Evolutionary conservation across 169 alveolate genomes (phyloP), one percentile per base, ranked within the genome.

Genomic region (Ophryocystis elektroscirrha): DNA sequence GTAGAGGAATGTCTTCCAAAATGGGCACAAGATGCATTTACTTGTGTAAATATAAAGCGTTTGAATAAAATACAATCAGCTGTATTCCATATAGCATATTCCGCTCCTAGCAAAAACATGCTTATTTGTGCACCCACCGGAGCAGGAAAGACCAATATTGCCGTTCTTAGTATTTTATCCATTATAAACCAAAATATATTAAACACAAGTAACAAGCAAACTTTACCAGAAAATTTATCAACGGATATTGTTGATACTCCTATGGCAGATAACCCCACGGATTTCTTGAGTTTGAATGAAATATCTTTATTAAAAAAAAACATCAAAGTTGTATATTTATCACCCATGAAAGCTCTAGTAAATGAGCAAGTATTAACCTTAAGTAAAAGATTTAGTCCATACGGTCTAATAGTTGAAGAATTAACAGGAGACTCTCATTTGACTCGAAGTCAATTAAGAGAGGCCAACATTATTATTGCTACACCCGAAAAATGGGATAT

Each of bases 401-500:
- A 30, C 44, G 56, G 35, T 16, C 27, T 56, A 19, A 25, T 53
- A 6, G 66, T 56, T 4, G 52, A 59, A 28, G 67, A 54, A 37
- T 36, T 59, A 41, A 54, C 69, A 2, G 69, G 67, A 1, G 67
- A 59, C 25, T 52, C 42, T 20, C 35, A 41, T 28, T 24, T 58
- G 56, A 73, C 96, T 23, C 76, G 94, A 39, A 80, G 76, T 49
- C 91, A 93, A 66, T 85, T 96, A 39, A 96, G 84, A 43, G 88
- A 84, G 59, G 90, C 99, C 18, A 94, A 96, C 53, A 74, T 96
- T 35, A 85, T 96, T 28, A 93, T 96, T 6, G 87, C 97, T 32
- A 96, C 98, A 9, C 99, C 99, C 0, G 99, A 95, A 66, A 96
- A 96, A 69, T 93, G 97, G 96, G 99, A 96, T 72, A 88, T 96